Evolutionary conservation across 2,329 filamentous ascomycete genomes (phyloP).

Genomic region (Fusarium musae): DNA sequence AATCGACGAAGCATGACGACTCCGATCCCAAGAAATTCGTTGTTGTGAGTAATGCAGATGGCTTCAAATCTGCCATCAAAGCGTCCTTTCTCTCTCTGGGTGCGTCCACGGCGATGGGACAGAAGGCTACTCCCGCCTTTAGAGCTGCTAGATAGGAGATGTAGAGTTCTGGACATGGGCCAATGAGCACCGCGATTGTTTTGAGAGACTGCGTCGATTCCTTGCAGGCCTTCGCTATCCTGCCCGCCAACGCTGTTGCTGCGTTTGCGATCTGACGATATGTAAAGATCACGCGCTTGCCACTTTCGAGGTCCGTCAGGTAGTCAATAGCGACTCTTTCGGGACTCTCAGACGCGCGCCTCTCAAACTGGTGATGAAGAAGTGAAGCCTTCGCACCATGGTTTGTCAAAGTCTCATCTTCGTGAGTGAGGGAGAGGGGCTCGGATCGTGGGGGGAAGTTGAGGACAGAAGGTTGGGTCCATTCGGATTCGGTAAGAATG

Average conservation of each 20-base stretch:
- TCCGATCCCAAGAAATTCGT: rapidly evolving
- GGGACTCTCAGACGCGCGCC: neutral
- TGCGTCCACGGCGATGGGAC: conserved; percentile 4
- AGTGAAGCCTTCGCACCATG: neutral
- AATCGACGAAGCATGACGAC: rapidly evolving
- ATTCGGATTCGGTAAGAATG: neutral
- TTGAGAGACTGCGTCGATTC: neutral
- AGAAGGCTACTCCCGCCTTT: conserved; percentile 17
- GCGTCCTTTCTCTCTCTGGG: conserved; percentile 4
- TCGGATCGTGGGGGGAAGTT: conserved; percentile 10
- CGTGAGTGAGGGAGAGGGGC: neutral
- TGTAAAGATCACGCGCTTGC: neutral
- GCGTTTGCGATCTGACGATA: conserved; percentile 1
- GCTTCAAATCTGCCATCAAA: conserved; percentile 8
- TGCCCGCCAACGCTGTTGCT: neutral
- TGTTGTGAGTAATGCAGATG: neutral
- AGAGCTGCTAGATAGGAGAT: conserved; percentile 13
- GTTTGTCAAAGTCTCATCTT: rapidly evolving
- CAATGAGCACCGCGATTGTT: conserved; percentile 2
- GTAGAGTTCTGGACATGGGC: conserved; percentile 19
- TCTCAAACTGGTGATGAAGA: conserved; percentile 15
- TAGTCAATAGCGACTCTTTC: conserved; percentile 3
- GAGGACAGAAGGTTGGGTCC: conserved; percentile 11
- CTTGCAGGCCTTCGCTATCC: neutral
- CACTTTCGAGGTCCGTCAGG: neutral